phyloP scores from a whole-genome alignment of 2,329 filamentous ascomycete species.

The Ceratocystiopsis brevicomis region DNA sequence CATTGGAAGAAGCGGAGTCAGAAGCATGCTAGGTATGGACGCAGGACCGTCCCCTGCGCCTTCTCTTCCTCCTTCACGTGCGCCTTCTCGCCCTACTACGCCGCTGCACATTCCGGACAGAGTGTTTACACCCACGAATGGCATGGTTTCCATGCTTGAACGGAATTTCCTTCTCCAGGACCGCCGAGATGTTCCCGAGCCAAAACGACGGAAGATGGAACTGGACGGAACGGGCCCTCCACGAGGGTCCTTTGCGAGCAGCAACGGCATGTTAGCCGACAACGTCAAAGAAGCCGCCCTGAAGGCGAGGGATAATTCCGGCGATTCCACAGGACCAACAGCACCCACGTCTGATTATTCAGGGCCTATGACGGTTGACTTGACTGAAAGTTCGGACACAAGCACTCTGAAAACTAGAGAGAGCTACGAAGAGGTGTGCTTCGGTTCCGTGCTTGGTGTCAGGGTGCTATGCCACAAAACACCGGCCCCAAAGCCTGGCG shows the following conservation, averaged over 20 bases:
- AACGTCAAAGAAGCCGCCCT: too few relatives aligned
- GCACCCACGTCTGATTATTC: too few relatives aligned
- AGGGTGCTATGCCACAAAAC: constrained; percentile 48
- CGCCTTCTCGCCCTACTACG: too few relatives aligned
- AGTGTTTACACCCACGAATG: constrained; percentile 1
- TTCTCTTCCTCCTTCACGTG: too few relatives aligned
- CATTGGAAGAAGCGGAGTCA: background rate
- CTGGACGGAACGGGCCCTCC: constrained; percentile 3
- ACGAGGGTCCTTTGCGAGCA: constrained; percentile 21
- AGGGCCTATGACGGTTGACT: background rate
- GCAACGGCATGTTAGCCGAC: too few relatives aligned
- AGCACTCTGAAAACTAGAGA: constrained; percentile 33
- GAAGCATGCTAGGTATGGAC: background rate
- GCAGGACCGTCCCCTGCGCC: too few relatives aligned
- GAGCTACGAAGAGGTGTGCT: constrained; percentile 53
- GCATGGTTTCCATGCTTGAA: constrained; percentile 49
- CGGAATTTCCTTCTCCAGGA: constrained; percentile 56
- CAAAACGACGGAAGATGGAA: constrained; percentile 44
- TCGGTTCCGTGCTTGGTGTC: constrained; percentile 53
- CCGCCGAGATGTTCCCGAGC: constrained; percentile 36
- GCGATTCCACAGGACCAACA: too few relatives aligned
- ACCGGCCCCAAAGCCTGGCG: constrained; percentile 47
- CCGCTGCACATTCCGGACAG: too few relatives aligned
- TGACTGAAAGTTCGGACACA: constrained; percentile 22
- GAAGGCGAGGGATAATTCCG: background rate